These are phyloP conservation scores for Fraxinus floribunda DNA, from an alignment of 305 asterid genomes.

Conservation along the genomic window DNA sequence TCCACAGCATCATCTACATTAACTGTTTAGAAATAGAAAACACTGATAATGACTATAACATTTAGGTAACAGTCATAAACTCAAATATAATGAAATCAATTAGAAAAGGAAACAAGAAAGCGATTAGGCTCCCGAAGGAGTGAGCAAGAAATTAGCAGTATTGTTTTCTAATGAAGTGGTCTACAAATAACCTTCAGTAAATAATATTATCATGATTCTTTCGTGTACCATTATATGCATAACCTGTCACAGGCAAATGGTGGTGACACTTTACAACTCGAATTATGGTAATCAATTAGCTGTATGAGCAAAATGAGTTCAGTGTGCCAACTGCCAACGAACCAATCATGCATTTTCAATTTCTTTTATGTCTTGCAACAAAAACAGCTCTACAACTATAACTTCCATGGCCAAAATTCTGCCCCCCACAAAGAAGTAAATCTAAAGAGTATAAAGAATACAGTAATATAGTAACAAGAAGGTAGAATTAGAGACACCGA, in stretches of 20 bases:
- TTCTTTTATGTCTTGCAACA: not conserved
- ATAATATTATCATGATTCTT: not conserved
- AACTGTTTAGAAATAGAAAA: constrained; percentile 43
- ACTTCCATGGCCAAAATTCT: constrained; percentile 14
- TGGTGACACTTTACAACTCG: not conserved
- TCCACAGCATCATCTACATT: constrained; percentile 91
- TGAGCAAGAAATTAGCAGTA: constrained; percentile 1
- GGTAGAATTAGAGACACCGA: not conserved
- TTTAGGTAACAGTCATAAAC: constrained; percentile 2
- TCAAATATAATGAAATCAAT: not conserved
- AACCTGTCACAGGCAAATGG: constrained; percentile 2
- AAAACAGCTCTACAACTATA: not conserved
- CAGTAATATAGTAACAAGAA: not conserved
- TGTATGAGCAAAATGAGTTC: not conserved
- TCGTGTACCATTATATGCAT: not conserved
- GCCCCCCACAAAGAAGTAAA: not conserved
- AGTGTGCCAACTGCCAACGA: not conserved
- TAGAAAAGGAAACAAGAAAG: constrained; percentile 13
- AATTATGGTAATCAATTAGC: not conserved
- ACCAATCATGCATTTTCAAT: not conserved
- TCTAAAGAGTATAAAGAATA: not conserved
- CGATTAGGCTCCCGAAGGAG: not conserved
- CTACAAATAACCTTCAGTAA: not conserved
- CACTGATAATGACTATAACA: constrained; percentile 10
- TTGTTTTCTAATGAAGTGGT: not conserved